These are phyloP conservation scores for Ceratobasidium sp. DNA, from an alignment of 1,284 basidiomycete genomes.

Conservation along the genomic window DNA sequence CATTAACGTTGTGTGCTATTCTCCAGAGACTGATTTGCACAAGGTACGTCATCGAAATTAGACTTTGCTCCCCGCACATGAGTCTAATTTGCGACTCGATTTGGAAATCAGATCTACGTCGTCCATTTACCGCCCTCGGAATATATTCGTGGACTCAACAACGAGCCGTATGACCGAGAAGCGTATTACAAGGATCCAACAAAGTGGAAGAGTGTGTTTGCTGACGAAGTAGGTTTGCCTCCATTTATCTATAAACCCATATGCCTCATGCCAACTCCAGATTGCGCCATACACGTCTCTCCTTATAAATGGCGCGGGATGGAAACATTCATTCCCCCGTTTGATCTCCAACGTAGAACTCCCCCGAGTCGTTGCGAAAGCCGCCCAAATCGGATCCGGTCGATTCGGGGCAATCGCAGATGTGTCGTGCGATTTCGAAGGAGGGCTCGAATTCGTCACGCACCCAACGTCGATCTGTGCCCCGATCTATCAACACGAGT, in stretches of 20 bases:
- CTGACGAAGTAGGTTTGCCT: conserved; percentile 60
- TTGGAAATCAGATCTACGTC: conserved; percentile 69
- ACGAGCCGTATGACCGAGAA: conserved; percentile 64
- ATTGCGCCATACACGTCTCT: conserved; percentile 85
- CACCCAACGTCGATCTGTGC: conserved; percentile 74
- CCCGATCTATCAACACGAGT: conserved; percentile 69
- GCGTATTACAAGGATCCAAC: conserved; percentile 77
- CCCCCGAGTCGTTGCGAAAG: conserved; percentile 58
- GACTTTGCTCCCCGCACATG: neutral
- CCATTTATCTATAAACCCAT: neutral
- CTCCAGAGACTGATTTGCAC: conserved; percentile 60
- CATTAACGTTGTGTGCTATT: conserved; percentile 21
- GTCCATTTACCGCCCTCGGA: conserved; percentile 74
- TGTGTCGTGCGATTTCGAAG: conserved; percentile 86
- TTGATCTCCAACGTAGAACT: conserved; percentile 77
- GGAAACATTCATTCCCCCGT: conserved; percentile 78
- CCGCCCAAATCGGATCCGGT: conserved; percentile 57
- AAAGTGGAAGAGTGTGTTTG: conserved; percentile 71
- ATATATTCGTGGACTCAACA: conserved; percentile 60
- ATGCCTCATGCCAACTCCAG: conserved; percentile 51
- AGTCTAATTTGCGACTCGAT: neutral
- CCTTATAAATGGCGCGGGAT: conserved; percentile 85
- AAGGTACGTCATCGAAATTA: conserved; percentile 51
- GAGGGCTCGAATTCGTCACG: conserved; percentile 83
- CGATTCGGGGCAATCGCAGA: conserved; percentile 79